Evolutionary conservation across 1,284 basidiomycete genomes (phyloP), one percentile per base, ranked within the genome.

Genomic region (Ustilago shanxiensis): DNA sequence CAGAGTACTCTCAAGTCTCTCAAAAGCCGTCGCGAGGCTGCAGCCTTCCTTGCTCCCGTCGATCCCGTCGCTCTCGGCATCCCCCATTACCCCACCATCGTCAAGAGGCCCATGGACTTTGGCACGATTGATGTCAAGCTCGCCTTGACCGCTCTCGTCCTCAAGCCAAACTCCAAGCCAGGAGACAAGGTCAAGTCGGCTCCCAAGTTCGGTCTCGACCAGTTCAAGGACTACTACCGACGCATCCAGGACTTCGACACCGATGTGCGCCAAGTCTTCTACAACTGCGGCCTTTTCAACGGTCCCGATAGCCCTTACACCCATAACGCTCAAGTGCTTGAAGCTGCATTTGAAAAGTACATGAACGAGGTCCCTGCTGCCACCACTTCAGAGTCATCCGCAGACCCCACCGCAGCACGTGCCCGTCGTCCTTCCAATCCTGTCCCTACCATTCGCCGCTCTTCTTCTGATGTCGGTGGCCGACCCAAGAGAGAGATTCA

Each of bases 401-500:
- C 63, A 9, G 76, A 74, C 14, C 24, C 71, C 7, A 35, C 26
- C 6, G 73, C 71, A 29, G 71, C 65, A 20, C 85, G 89, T 51
- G 88, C 88, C 28, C 90, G 92, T 52, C 90, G 92, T 56, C 88
- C 90, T 1, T 93, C 93, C 4, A 91, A 91, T 0, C 90, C 92
- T n/a, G 89, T 93, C 8, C 93, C 93, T 55, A 90, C 91, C 59
- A 92, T 93, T 79, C 90, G 92, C 49, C 91, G 93, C 29, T 91
- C 90, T 18, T 87, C 86, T 13, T 87, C 87, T n/a, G 86, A 87
- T 29, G 89, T 88, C 50, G 88, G 90, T 41, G 89, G 90, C n/a
- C 91, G 96, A 22, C 96, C 96, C 0, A 98, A 98, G 88, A 93
- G 96, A 60, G 96, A 98, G 86, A 95, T 98, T 44, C 95, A 98